phyloP scores from a whole-genome alignment of 2,329 filamentous ascomycete genomes.

The Ascomycota sp. region DNA sequence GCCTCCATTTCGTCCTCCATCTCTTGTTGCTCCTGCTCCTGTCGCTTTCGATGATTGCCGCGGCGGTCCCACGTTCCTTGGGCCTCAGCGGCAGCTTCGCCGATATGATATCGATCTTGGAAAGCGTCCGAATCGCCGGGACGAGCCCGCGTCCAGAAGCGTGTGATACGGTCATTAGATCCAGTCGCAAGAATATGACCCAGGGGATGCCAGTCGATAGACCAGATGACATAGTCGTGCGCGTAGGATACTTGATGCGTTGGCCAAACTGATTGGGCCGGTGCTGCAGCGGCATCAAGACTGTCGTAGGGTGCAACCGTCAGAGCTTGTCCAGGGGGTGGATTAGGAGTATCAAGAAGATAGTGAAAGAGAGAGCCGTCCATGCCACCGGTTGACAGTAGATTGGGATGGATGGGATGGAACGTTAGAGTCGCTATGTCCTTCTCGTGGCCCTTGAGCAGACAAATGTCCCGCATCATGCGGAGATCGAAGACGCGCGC shows the following conservation, averaged over 20 bases:
- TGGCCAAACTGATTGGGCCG: slow-evolving; percentile 79
- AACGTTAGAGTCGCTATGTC: slow-evolving; percentile 83
- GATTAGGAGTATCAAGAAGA: slow-evolving; percentile 84
- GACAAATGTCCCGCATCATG: slow-evolving; percentile 94
- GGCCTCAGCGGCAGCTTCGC: slow-evolving; percentile 78
- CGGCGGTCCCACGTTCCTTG: slow-evolving; percentile 86
- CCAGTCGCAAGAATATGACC: slow-evolving; percentile 90
- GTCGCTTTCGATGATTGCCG: slow-evolving; percentile 54
- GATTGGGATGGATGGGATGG: slow-evolving; percentile 79
- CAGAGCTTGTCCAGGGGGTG: slow-evolving; percentile 49
- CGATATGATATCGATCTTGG: slow-evolving; percentile 89
- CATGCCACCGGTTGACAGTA: slow-evolving; percentile 77
- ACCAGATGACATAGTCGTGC: slow-evolving; percentile 93
- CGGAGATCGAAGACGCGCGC: slow-evolving; percentile 85
- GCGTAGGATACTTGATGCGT: slow-evolving; percentile 74
- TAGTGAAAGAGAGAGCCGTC: slow-evolving; percentile 87
- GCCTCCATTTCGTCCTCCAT: slow-evolving; percentile 84
- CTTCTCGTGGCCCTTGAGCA: slow-evolving; percentile 88
- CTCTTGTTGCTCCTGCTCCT: slow-evolving; percentile 88
- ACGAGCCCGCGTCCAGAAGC: slow-evolving; percentile 84
- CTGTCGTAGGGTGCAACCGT: slow-evolving; percentile 71
- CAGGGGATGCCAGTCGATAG: slow-evolving; percentile 89
- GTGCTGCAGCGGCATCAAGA: slow-evolving; percentile 56
- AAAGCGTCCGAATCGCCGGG: slow-evolving; percentile 72
- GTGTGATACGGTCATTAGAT: slow-evolving; percentile 87